phyloP scores from a whole-genome alignment of 2,329 filamentous ascomycete species.

The Colletotrichum coccodes region DNA sequence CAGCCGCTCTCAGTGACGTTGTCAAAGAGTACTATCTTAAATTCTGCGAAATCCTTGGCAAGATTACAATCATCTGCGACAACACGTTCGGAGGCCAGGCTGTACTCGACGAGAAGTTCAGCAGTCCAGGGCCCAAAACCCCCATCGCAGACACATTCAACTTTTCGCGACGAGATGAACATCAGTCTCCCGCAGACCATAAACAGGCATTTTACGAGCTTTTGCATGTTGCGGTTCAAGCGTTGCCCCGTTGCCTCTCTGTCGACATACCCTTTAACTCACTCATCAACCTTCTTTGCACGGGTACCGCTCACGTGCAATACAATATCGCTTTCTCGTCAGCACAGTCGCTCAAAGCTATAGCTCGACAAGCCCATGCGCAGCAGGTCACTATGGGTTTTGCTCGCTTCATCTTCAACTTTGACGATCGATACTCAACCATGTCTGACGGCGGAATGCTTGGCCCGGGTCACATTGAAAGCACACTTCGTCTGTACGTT shows the following conservation, averaged over 20 bases:
- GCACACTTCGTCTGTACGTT: slow-evolving; percentile 90
- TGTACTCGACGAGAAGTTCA: slow-evolving; percentile 94
- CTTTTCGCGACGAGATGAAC: slow-evolving; percentile 86
- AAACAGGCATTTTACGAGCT: slow-evolving; percentile 97
- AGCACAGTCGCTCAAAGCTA: slow-evolving; percentile 91
- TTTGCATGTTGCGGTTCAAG: slow-evolving; percentile 93
- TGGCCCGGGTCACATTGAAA: slow-evolving; percentile 93
- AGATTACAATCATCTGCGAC: slow-evolving; percentile 96
- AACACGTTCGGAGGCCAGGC: slow-evolving; percentile 97
- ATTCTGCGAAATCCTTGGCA: slow-evolving; percentile 95
- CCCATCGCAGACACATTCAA: slow-evolving; percentile 95
- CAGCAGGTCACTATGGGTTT: slow-evolving; percentile 98
- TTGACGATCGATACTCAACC: slow-evolving; percentile 95
- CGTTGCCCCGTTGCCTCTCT: slow-evolving; percentile 91
- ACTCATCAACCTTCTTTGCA: slow-evolving; percentile 93
- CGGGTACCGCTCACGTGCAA: slow-evolving; percentile 95
- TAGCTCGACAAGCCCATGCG: slow-evolving; percentile 90
- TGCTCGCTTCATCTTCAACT: slow-evolving; percentile 97
- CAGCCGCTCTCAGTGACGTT: slow-evolving; percentile 74
- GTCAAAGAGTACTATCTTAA: slow-evolving; percentile 87
- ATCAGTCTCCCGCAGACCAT: slow-evolving; percentile 77
- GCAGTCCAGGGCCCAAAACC: slow-evolving; percentile 87
- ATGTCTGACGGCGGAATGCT: slow-evolving; percentile 99
- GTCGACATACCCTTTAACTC: slow-evolving; percentile 92
- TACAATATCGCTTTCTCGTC: slow-evolving; percentile 92